Evolutionary conservation across 805 yeast species (phyloP).

Genomic region (Starmerella stigmatis): DNA sequence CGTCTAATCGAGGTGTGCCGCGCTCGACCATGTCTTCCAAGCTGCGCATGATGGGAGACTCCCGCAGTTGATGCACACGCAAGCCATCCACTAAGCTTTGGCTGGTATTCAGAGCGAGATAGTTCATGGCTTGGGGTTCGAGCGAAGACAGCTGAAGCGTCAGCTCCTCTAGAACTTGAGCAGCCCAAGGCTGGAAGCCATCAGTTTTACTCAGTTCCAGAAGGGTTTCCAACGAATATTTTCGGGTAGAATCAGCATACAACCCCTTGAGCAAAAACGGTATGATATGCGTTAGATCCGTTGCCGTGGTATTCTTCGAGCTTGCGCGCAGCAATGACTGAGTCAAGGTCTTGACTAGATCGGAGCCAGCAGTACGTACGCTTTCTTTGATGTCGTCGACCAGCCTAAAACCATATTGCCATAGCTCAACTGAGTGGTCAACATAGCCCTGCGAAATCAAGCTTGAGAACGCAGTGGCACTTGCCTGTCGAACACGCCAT

Average conservation of each 20-base stretch:
- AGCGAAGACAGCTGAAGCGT: slow-evolving; percentile 66
- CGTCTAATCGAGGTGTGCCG: slow-evolving; percentile 30
- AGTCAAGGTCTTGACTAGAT: slow-evolving; percentile 45
- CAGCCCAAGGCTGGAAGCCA: slow-evolving; percentile 51
- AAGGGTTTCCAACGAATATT: slow-evolving; percentile 69
- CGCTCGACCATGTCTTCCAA: slow-evolving; percentile 58
- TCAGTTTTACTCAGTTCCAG: slow-evolving; percentile 53
- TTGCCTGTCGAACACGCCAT: slow-evolving; percentile 90
- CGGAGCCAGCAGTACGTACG: slow-evolving; percentile 70
- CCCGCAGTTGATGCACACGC: slow-evolving; percentile 59
- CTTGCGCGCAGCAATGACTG: slow-evolving; percentile 10
- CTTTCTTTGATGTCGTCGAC: slow-evolving; percentile 93
- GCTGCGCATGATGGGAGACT: slow-evolving; percentile 83
- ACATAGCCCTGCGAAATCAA: slow-evolving; percentile 38
- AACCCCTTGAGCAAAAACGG: slow-evolving; percentile 15
- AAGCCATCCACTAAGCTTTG: slow-evolving; percentile 52
- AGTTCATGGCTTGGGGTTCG: slow-evolving; percentile 85
- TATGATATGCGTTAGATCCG: slow-evolving; percentile 9
- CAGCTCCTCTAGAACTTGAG: slow-evolving; percentile 58
- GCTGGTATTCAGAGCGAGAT: slow-evolving; percentile 65
- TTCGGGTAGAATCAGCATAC: slow-evolving; percentile 7
- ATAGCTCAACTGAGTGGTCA: slow-evolving; percentile 41
- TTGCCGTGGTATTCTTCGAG: neutral
- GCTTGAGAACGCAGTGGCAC: slow-evolving; percentile 60
- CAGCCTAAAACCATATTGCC: slow-evolving; percentile 79